These are phyloP conservation scores for Erythrophleum ivorense DNA, from an alignment of 331 rosid genomes.

Conservation along the genomic window DNA sequence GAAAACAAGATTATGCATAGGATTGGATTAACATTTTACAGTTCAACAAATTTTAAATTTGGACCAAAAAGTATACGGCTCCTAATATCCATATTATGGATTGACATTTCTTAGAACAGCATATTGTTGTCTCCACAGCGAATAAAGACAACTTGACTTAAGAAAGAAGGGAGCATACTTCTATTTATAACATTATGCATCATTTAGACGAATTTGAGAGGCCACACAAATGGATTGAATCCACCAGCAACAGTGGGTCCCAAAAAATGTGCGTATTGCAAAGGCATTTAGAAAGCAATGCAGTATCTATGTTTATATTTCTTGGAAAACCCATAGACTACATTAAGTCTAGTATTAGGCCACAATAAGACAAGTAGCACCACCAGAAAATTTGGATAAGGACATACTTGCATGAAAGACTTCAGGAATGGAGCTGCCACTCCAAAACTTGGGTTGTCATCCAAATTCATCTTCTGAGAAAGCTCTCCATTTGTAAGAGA, in stretches of 20 bases:
- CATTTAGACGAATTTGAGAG: slow-evolving; percentile 2
- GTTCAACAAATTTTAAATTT: background rate
- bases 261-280: background rate
- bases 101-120: slow-evolving; percentile 12
- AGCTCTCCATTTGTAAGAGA: slow-evolving; percentile 77
- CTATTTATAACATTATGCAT: slow-evolving; percentile 1
- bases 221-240: background rate
- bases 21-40: background rate
- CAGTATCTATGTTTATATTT: background rate
- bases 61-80: background rate
- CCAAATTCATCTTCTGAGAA: slow-evolving; percentile 76
- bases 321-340: background rate
- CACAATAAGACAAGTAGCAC: slow-evolving; percentile 29
- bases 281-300: background rate
- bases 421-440: slow-evolving; percentile 92
- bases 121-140: slow-evolving; percentile 7
- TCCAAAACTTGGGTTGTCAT: slow-evolving; percentile 80
- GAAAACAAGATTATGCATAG: background rate
- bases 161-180: slow-evolving; percentile 13
- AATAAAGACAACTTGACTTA: slow-evolving; percentile 1
- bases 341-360: slow-evolving; percentile 12
- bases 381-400: slow-evolving; percentile 28
- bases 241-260: background rate
- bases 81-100: slow-evolving; percentile 31
- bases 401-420: slow-evolving; percentile 89